A percentile compares a stretch with the other conserved stretches of the same genome.
Conservation (phyloP, 768 basidiomycete species). For the Clitopilus passeckerianus region DNA sequence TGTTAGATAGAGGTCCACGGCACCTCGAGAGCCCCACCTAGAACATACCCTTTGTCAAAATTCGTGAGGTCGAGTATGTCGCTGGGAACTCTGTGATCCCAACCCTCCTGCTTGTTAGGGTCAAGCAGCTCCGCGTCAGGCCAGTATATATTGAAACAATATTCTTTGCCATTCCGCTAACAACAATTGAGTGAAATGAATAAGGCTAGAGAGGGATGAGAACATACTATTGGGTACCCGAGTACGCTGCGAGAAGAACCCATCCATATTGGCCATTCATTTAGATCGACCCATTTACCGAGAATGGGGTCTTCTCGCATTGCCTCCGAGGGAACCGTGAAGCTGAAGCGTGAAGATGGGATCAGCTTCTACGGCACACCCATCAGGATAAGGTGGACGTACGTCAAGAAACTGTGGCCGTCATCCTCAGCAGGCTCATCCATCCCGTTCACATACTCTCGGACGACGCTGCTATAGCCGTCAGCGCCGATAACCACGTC, state of each 20-base stretch:
- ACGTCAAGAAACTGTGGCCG: conserved; percentile 24
- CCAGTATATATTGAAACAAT: conserved; percentile 32
- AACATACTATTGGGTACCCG: conserved; percentile 7
- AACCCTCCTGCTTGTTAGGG: conserved; percentile 22
- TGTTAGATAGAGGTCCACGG: not conserved
- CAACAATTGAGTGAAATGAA: not conserved
- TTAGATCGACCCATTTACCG: conserved; percentile 19
- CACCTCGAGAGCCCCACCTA: no score
- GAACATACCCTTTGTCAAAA: conserved; percentile 26
- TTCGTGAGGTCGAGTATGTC: conserved; percentile 25
- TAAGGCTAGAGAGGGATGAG: not conserved
- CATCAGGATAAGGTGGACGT: not conserved
- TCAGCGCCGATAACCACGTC: conserved; percentile 62
- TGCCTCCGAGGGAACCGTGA: conserved; percentile 28
- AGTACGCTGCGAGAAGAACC: conserved; percentile 19
- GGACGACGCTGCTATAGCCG: conserved; percentile 38
- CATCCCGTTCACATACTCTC: conserved; percentile 23
- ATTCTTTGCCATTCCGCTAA: conserved; percentile 33
- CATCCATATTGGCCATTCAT: conserved; percentile 29
- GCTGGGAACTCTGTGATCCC: conserved; percentile 28
- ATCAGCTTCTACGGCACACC: not conserved
- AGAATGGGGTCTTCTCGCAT: conserved; percentile 36
- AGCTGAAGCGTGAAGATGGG: conserved; percentile 14
- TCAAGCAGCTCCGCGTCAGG: conserved; percentile 21
- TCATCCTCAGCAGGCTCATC: conserved; percentile 17